Percentiles rank a stretch among this genome's conserved stretches.
Conservation (phyloP, 2,329 filamentous ascomycete species). For the Bipolaris victoriae region DNA sequence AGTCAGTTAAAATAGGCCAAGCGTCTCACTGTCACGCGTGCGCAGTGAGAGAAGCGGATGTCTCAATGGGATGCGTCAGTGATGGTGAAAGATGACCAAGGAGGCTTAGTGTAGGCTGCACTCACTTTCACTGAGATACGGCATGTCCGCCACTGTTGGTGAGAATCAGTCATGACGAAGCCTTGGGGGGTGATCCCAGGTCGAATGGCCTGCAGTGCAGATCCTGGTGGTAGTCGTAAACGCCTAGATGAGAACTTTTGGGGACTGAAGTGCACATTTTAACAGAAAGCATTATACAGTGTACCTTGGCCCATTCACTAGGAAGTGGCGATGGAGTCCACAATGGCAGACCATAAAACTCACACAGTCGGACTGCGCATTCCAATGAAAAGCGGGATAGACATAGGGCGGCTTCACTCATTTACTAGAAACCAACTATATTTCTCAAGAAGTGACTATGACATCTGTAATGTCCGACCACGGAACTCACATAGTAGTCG, state of each 20-base stretch:
- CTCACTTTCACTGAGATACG: conserved; percentile 14
- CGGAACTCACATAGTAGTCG: no score
- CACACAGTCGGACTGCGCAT: neutral
- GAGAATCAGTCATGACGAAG: neutral
- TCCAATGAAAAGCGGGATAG: neutral
- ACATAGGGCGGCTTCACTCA: neutral
- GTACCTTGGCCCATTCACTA: no score
- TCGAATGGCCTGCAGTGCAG: no score
- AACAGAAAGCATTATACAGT: neutral
- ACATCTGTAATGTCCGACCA: neutral
- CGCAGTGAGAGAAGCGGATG: conserved; percentile 15
- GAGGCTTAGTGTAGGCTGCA: neutral
- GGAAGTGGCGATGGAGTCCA: no score
- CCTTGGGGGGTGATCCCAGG: no score
- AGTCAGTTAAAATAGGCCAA: conserved; percentile 9
- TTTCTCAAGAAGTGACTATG: neutral
- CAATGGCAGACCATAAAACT: no score
- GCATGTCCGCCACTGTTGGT: neutral
- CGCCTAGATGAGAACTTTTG: no score
- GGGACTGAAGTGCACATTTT: neutral
- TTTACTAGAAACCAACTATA: no score
- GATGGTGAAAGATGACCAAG: conserved; percentile 9
- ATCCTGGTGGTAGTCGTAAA: no score
- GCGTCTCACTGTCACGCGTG: neutral
- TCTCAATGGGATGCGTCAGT: conserved; percentile 6